Percentiles rank a stretch among this genome's conserved stretches.
These are phyloP conservation scores for Pestalotiopsis sp. DNA, from an alignment of 2,329 filamentous ascomycete species.

Conservation along the genomic window DNA sequence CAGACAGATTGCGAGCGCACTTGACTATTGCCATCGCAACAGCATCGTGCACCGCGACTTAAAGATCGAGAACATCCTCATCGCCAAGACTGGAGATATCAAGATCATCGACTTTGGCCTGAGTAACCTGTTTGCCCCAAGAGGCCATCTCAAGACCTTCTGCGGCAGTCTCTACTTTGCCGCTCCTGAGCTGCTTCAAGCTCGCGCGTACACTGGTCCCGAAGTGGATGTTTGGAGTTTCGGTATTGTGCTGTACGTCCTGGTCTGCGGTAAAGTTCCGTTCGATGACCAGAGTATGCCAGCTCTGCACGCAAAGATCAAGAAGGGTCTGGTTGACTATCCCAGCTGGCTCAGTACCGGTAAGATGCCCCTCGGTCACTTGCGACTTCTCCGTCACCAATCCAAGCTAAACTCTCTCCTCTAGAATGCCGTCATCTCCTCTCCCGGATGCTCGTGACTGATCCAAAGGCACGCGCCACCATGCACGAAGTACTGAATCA, in stretches of 20 bases:
- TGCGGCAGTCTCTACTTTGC: conserved; percentile 98
- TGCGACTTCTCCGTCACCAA: not conserved
- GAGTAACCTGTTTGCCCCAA: conserved; percentile 92
- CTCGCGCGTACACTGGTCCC: conserved; percentile 90
- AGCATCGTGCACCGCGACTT: conserved; percentile 97
- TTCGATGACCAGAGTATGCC: conserved; percentile 99
- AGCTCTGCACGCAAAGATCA: conserved; percentile 96
- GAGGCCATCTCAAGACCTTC: conserved; percentile 88
- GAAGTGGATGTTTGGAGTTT: conserved; percentile 99
- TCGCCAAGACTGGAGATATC: conserved; percentile 98
- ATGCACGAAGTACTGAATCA: conserved; percentile 93
- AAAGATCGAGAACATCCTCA: conserved; percentile 99
- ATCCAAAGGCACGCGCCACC: conserved; percentile 83
- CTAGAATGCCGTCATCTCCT: conserved; percentile 92
- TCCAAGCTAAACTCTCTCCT: conserved; percentile 35
- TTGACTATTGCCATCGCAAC: conserved; percentile 97
- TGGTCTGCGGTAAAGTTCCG: conserved; percentile 96
- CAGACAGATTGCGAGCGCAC: conserved; percentile 91
- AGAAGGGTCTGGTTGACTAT: conserved; percentile 95
- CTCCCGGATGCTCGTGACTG: conserved; percentile 93
- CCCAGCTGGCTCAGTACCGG: conserved; percentile 89
- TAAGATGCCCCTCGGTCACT: conserved; percentile 46
- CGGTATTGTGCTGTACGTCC: conserved; percentile 93
- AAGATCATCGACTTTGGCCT: conserved; percentile 99
- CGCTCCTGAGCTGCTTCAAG: conserved; percentile 90